Percentiles rank a stretch among this genome's conserved stretches.
phyloP scores from a whole-genome alignment of 164 flowering plant genomes.

The Vitis rotundifolia region DNA sequence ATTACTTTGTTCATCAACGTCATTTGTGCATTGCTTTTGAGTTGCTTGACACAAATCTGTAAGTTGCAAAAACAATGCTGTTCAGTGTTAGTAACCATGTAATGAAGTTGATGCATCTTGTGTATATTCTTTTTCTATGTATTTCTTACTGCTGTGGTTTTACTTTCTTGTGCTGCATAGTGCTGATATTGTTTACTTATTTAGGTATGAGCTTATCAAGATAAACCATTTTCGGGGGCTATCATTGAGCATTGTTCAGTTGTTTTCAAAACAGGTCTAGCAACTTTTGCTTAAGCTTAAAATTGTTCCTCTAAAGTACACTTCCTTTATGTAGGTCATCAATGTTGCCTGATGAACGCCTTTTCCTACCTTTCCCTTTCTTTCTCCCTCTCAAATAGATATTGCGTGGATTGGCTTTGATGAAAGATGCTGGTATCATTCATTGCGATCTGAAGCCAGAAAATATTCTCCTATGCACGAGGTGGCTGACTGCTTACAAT shows the following conservation, averaged over 20 bases:
- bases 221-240: constrained; percentile 84
- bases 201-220: constrained; percentile 93
- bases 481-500: constrained; percentile 44
- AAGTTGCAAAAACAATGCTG: constrained; percentile 33
- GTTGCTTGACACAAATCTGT: constrained; percentile 90
- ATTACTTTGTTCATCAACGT: constrained; percentile 78
- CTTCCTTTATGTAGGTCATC: neutral
- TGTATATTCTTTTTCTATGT: neutral
- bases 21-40: constrained; percentile 97
- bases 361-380: constrained; percentile 1
- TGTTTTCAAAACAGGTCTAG: constrained; percentile 91
- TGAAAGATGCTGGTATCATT: constrained; percentile 95
- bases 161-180: constrained; percentile 3
- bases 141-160: neutral
- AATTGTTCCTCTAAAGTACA: neutral
- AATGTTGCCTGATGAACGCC: neutral
- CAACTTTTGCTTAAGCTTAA: neutral
- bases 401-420: constrained; percentile 71
- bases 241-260: constrained; percentile 80
- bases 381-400: constrained; percentile 46
- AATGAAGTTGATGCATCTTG: neutral
- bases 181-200: constrained; percentile 15
- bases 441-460: constrained; percentile 99
- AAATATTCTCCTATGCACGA: constrained; percentile 89
- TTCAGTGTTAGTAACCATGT: neutral